Conservation (phyloP, 192 early-diverging fungal genomes). For the Phlyctochytrium bullatum region DNA sequence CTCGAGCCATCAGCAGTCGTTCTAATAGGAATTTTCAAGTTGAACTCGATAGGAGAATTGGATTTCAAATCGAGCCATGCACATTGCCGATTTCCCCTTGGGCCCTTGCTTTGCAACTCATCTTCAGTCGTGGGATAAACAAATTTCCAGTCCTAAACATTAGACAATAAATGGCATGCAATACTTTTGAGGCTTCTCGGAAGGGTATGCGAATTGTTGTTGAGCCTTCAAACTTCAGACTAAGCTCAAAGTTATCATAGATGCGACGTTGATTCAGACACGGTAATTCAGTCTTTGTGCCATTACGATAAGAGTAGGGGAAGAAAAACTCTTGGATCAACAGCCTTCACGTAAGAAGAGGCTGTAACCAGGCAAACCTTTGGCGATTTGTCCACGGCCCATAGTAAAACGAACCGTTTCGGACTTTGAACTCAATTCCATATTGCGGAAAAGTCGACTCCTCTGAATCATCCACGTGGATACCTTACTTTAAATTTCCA, state of each 20-base stretch:
- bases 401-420: conserved; percentile 63
- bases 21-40: conserved; percentile 60
- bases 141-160: conserved; percentile 70
- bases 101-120: conserved; percentile 15
- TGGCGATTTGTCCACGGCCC: conserved; percentile 83
- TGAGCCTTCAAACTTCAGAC: conserved; percentile 59
- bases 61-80: conserved; percentile 72
- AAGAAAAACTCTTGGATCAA: conserved; percentile 71
- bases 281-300: conserved; percentile 42
- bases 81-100: conserved; percentile 46
- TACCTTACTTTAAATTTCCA: too few species aligned
- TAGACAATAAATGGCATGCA: too few species aligned
- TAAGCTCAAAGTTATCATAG: conserved; percentile 53
- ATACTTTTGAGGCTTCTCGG: conserved; percentile 70
- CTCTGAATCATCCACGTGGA: too few species aligned
- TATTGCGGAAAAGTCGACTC: conserved; percentile 62
- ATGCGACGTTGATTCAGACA: conserved; percentile 56
- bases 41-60: conserved; percentile 38
- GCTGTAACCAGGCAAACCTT: conserved; percentile 35
- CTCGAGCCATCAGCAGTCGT: conserved; percentile 52
- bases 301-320: conserved; percentile 61
- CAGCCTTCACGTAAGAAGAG: conserved; percentile 25
- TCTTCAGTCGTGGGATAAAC: conserved; percentile 23
- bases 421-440: conserved; percentile 59
- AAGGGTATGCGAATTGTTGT: conserved; percentile 62